Evolutionary conservation across 2,329 filamentous ascomycete genomes (phyloP), one percentile per base, ranked within the genome.

Genomic region (Parascedosporium putredinis): DNA sequence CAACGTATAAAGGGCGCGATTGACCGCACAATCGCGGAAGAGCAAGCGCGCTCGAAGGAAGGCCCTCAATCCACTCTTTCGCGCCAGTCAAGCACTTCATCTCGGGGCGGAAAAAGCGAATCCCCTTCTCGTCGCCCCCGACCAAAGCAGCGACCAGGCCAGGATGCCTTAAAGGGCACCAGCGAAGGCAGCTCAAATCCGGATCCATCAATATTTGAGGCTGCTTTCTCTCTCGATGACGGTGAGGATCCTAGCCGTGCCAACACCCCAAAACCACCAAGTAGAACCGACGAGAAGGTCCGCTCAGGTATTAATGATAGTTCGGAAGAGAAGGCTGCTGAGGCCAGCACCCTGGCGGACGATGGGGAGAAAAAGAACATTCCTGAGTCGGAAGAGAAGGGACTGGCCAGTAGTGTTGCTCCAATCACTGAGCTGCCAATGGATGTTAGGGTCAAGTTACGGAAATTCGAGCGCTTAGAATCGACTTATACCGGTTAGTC

Each of bases 401-500:
- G 12, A 34, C 49, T 46, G 45, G 43, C 45, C 16, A 24, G 18
- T 25, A 22, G 12, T 24, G 42, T 53, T 8, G 49, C 54, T 1
- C 50, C 50, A 20, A 52, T 61, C 18, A 52, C 67, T 5, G 86
- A 88, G 49, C 66, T 95, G 27, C 77, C 88, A 0, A 75, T 81
- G 3, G 88, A 95, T 45, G 75, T 95, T 24, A 80, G 79, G 51
- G 74, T 79, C 25, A 90, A 84, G 63, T 68, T 97, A 55, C 80
- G 85, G 53, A 91, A 88, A 65, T 72, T 97, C n/a, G 89, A 95
- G 51, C 95, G 89, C 64, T 72, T 97, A 18, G 91, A 96, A 61
- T 74, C 81, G 4, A 88, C 86, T 51, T 97, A 97, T 65, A 81
- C 87, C 62, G 88, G 87, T 90, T 73, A 40, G 65, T 54, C 51